A percentile compares a stretch with the other conserved stretches of the same genome.
Evolutionary conservation across 73 alveolate genomes (phyloP).

Genomic region (Symbiodinium pilosum): DNA sequence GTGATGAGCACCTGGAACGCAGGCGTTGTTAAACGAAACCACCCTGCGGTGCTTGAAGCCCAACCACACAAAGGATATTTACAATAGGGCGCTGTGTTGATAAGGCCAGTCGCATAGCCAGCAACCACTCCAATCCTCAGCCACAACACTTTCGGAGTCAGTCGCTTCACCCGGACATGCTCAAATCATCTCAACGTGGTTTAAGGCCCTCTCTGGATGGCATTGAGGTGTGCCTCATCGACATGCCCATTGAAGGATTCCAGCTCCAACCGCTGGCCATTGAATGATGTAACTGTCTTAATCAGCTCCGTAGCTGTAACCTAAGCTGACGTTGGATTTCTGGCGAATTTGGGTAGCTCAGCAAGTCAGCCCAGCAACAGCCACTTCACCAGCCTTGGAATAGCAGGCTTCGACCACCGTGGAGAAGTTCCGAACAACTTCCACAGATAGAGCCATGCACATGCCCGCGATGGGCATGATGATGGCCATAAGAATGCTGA

Average conservation of each 20-base stretch:
- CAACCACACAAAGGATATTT: no score
- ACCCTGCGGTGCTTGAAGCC: background rate
- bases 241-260: slow-evolving; percentile 72
- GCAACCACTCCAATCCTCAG: slow-evolving; percentile 75
- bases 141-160: background rate
- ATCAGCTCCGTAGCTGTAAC: slow-evolving; percentile 79
- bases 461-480: slow-evolving; percentile 91
- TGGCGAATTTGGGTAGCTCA: background rate
- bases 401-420: slow-evolving; percentile 82
- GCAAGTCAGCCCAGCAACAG: background rate
- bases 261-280: slow-evolving; percentile 74
- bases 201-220: slow-evolving; percentile 34
- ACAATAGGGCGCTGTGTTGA: slow-evolving; percentile 33
- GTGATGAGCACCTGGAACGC: slow-evolving; percentile 34
- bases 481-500: slow-evolving; percentile 77
- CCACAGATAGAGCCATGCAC: slow-evolving; percentile 93
- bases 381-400: slow-evolving; percentile 52
- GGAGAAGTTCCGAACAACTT: slow-evolving; percentile 88
- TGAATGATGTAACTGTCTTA: slow-evolving; percentile 79
- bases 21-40: background rate
- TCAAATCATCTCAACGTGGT: background rate
- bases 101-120: slow-evolving; percentile 86
- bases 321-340: background rate
- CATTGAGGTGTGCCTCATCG: slow-evolving; percentile 48
- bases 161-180: background rate